Evolutionary conservation across 1,284 basidiomycete species (phyloP).

Genomic region (Filobasidium uniguttulatum): DNA sequence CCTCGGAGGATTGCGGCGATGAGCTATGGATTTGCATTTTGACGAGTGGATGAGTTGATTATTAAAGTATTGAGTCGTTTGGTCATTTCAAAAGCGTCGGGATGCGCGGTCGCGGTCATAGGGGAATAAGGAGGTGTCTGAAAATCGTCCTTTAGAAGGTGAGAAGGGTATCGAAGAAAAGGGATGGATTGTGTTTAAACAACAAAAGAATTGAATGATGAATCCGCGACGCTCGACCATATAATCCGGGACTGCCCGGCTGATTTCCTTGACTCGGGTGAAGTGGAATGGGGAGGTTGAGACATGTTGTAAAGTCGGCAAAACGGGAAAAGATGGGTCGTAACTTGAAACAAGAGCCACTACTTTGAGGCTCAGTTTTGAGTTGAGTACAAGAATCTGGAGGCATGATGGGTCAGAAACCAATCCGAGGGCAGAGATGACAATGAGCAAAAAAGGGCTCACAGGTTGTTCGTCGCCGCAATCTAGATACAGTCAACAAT

Average conservation of each 20-base stretch:
- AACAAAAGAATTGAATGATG: no score
- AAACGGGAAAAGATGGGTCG: background rate
- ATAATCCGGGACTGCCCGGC: slow-evolving; percentile 4
- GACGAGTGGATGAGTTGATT: no score
- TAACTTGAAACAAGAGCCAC: no score
- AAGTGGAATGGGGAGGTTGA: no score
- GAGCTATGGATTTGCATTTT: no score
- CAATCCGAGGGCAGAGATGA: background rate
- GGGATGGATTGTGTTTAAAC: background rate
- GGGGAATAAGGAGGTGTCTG: no score
- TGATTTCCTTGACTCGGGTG: no score
- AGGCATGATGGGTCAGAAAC: background rate
- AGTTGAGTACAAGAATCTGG: slow-evolving; percentile 15
- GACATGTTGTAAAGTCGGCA: background rate
- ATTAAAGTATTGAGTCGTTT: no score
- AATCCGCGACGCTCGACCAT: slow-evolving; percentile 3
- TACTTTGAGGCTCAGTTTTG: background rate
- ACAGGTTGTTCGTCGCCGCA: slow-evolving; percentile 87
- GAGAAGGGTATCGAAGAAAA: slow-evolving; percentile 1
- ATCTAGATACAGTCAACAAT: slow-evolving; percentile 46
- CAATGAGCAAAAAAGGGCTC: slow-evolving; percentile 28
- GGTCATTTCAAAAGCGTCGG: no score
- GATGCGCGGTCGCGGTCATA: no score
- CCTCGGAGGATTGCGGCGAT: no score
- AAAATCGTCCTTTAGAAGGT: no score